Evolutionary conservation across 495 filamentous ascomycete genomes (phyloP).

Genomic region (Xylaria grammica): DNA sequence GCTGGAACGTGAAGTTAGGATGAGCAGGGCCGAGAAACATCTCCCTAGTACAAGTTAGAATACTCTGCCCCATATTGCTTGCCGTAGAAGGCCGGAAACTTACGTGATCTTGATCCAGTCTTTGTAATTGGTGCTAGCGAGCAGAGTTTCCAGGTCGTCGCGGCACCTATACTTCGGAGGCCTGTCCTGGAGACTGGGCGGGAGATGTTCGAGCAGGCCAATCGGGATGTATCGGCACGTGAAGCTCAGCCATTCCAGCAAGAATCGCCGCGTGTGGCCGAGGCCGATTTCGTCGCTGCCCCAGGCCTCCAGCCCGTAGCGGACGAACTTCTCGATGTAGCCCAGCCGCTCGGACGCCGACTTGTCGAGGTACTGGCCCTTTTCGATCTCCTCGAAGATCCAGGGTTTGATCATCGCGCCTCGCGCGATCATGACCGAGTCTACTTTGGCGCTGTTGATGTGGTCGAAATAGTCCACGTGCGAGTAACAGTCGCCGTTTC

Average conservation of each 20-base stretch:
- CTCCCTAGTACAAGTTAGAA: constrained; percentile 63
- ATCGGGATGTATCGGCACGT: constrained; percentile 86
- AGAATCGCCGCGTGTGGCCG: constrained; percentile 84
- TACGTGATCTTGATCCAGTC: constrained; percentile 99
- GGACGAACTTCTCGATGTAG: constrained; percentile 86
- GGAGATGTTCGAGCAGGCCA: constrained; percentile 84
- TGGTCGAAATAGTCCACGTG: constrained; percentile 85
- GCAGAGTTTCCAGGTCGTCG: constrained; percentile 87
- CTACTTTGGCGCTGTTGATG: constrained; percentile 75
- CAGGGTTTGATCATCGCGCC: constrained; percentile 96
- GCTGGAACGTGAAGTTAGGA: constrained; percentile 88
- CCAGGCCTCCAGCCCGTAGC: constrained; percentile 92
- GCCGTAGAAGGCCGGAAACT: constrained; percentile 8
- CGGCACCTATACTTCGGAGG: constrained; percentile 82
- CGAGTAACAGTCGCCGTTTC: constrained; percentile 95
- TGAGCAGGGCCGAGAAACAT: constrained; percentile 97
- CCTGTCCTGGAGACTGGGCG: constrained; percentile 84
- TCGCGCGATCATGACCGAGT: constrained; percentile 88
- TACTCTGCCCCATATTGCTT: not conserved
- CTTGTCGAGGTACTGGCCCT: constrained; percentile 93
- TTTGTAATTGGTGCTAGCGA: constrained; percentile 86
- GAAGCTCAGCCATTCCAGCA: constrained; percentile 96
- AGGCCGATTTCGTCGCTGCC: constrained; percentile 92
- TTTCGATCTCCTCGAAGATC: constrained; percentile 95
- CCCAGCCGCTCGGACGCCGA: constrained; percentile 81